phyloP scores from a whole-genome alignment of 352 stramenopile species.

The Pythium periplocum region DNA sequence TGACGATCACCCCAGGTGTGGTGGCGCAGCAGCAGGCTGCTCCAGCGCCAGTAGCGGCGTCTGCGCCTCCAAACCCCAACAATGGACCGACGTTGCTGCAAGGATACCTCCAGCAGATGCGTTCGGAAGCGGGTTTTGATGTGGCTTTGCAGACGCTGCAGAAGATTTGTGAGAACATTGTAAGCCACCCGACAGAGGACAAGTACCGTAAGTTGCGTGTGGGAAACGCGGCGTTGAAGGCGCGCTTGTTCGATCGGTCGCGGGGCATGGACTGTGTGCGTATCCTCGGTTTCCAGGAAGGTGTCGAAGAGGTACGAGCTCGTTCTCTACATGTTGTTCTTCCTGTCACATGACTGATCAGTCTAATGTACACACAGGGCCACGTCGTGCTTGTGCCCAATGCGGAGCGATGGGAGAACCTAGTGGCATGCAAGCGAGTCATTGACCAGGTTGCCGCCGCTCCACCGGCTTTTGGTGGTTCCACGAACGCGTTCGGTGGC shows the following conservation, averaged over 20 bases:
- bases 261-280: conserved; percentile 53
- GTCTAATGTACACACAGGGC: conserved; percentile 20
- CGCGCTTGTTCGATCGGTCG: conserved; percentile 51
- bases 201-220: conserved; percentile 76
- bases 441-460: conserved; percentile 38
- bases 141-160: conserved; percentile 60
- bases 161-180: conserved; percentile 82
- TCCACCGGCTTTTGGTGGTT: conserved; percentile 6
- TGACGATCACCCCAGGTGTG: conserved; percentile 44
- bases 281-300: conserved; percentile 65
- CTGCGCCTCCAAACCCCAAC: conserved; percentile 7
- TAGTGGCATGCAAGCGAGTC: conserved; percentile 59
- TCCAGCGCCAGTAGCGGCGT: conserved; percentile 1
- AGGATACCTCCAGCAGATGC: conserved; percentile 56
- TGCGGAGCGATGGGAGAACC: conserved; percentile 68
- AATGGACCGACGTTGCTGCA: conserved; percentile 26
- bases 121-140: conserved; percentile 33
- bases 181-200: conserved; percentile 60
- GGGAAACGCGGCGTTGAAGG: conserved; percentile 61
- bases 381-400: conserved; percentile 66
- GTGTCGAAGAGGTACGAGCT: conserved; percentile 47
- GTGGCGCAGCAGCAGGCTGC: conserved; percentile 13
- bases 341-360: conserved; percentile 3
- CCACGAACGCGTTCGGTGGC: conserved; percentile 2
- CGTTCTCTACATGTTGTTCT: background rate